A percentile compares a stretch with the other conserved stretches of the same genome.
Evolutionary conservation across 257 asterid species (phyloP).

Genomic region (Solanum ossicruentum): DNA sequence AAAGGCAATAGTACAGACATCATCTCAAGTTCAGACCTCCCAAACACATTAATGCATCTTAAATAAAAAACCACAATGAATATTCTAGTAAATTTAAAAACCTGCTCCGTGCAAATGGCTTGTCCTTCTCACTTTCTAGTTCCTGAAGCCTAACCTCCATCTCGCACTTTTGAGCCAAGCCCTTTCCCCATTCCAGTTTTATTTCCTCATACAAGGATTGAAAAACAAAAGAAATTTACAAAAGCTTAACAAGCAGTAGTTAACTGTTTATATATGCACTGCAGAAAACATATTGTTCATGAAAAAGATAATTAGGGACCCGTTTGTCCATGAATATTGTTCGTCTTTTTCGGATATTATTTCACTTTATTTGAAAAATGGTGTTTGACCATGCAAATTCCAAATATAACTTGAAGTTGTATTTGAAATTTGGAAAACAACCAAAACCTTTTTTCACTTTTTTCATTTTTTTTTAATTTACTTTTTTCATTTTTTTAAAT

Average conservation of each 20-base stretch:
- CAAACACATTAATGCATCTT: not conserved
- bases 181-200: conserved; percentile 91
- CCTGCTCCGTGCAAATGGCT: conserved; percentile 94
- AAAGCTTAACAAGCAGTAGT: not conserved
- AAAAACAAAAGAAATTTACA: not conserved
- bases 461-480: too few species aligned
- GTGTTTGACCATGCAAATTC: too few species aligned
- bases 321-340: too few species aligned
- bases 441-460: too few species aligned
- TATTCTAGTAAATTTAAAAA: not conserved
- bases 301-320: too few species aligned
- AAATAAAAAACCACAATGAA: not conserved
- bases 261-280: not conserved
- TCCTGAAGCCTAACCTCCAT: conserved; percentile 67
- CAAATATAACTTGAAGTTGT: too few species aligned
- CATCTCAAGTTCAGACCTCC: not conserved
- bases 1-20: not conserved
- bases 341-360: too few species aligned
- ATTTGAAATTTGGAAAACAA: too few species aligned
- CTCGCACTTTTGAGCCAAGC: conserved; percentile 87
- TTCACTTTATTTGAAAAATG: too few species aligned
- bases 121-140: conserved; percentile 73
- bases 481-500: too few species aligned
- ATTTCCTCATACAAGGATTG: conserved; percentile 46
- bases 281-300: not conserved